These are phyloP conservation scores for Fusarium euwallaceae DNA, from an alignment of 2,329 filamentous ascomycete species.

Conservation along the genomic window DNA sequence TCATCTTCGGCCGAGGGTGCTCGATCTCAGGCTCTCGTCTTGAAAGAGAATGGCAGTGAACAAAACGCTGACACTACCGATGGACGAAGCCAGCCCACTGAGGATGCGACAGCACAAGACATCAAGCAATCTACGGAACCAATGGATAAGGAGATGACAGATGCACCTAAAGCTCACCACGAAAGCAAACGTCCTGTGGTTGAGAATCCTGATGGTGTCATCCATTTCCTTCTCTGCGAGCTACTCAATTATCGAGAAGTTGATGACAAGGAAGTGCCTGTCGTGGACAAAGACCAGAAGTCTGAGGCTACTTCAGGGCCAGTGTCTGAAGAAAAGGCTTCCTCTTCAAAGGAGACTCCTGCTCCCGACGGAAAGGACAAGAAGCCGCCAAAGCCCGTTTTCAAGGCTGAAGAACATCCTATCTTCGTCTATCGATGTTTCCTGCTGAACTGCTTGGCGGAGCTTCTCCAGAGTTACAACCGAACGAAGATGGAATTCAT, in stretches of 20 bases:
- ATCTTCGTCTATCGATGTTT: constrained; percentile 98
- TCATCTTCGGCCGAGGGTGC: constrained; percentile 51
- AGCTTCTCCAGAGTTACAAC: constrained; percentile 92
- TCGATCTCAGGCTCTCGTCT: constrained; percentile 53
- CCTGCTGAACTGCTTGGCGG: constrained; percentile 89
- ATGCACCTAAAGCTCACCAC: constrained; percentile 71
- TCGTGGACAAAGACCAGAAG: constrained; percentile 58
- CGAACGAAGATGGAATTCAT: constrained; percentile 98
- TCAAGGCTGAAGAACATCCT: constrained; percentile 93
- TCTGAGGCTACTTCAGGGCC: constrained; percentile 51
- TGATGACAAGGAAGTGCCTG: constrained; percentile 79
- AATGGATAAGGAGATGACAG: constrained; percentile 71
- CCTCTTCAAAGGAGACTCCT: constrained; percentile 49
- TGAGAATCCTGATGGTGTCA: constrained; percentile 93
- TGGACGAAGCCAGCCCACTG: constrained; percentile 25
- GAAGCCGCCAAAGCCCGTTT: constrained; percentile 77
- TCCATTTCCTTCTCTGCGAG: constrained; percentile 94
- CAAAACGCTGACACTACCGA: constrained; percentile 27
- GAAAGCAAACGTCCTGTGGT: constrained; percentile 87
- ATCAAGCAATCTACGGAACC: constrained; percentile 72
- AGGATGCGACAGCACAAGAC: constrained; percentile 52
- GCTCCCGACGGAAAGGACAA: constrained; percentile 65
- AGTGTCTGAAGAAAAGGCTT: constrained; percentile 39
- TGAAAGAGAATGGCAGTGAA: constrained; percentile 55
- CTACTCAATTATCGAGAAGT: constrained; percentile 92